Evolutionary conservation across 495 filamentous ascomycete species (phyloP), one percentile per base, ranked within the genome.

Genomic region (Saxophila tyrrhenica): DNA sequence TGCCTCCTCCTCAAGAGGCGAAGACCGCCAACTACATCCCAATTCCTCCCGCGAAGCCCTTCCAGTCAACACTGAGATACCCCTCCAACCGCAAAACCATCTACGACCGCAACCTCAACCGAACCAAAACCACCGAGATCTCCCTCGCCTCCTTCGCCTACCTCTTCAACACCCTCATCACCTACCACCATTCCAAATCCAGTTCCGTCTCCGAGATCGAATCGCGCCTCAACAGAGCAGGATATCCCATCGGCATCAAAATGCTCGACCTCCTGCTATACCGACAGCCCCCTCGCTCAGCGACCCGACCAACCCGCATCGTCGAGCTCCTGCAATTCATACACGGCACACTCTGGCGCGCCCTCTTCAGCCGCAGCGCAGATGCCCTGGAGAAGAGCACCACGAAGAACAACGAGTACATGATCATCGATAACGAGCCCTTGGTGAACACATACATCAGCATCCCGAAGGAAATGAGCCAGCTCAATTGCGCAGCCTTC

Each of bases 341-440:
- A 65, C 87, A 89, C 66, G 84, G 84, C 39, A 83, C 83, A 24
- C 76, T 97, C 46, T 99, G 89, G 87, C 81, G 82, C 44, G 86
- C 91, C 67, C 85, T 99, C 39, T 99, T 97, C 72, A 77, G 76
- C 50, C 87, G 91, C 23, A 78, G 89, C 19, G 92, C 92, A 25
- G 89, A 96, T 67, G 83, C 86, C 16, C 81, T 99, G 53, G 92
- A 99, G 71, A 87, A 89, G 70, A 86, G 82, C 53, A 78, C 83
- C 2, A 78, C 81, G 17, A 89, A 86, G 13, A 82, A 86, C 2
- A 85, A 89, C 65, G 89, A 97, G 72, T 99, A 96, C 74, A 95
- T 99, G 91, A 88, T 99, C 62, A 83, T 82, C 55, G 92, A 99
- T 67, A 95, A 99, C 66, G 94, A 97, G 63, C 92, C 92, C 39